A percentile compares a stretch with the other conserved stretches of the same genome.
These are phyloP conservation scores for Dactylellina leptospora DNA, from an alignment of 2,329 filamentous ascomycete genomes.

Conservation along the genomic window DNA sequence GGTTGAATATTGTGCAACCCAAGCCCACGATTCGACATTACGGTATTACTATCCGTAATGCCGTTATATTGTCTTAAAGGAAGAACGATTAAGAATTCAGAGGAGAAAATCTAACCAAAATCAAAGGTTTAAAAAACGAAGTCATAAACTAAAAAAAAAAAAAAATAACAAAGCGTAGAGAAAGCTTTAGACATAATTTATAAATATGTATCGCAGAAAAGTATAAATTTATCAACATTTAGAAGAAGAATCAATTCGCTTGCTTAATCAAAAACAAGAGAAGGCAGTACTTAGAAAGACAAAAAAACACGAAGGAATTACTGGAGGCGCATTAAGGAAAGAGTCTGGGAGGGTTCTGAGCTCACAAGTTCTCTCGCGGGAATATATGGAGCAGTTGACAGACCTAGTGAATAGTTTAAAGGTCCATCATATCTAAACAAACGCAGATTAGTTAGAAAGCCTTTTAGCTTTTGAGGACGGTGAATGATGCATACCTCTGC, in stretches of 20 bases:
- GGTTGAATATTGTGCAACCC: too few species aligned
- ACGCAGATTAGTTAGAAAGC: too few species aligned
- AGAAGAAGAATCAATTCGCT: background rate
- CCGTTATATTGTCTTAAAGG: too few species aligned
- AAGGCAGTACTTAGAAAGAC: background rate
- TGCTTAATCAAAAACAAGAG: background rate
- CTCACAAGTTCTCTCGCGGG: too few species aligned
- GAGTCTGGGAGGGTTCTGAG: too few species aligned
- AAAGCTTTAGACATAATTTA: background rate
- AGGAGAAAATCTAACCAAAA: background rate
- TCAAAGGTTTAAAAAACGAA: background rate
- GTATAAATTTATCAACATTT: background rate
- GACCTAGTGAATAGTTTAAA: constrained; percentile 2
- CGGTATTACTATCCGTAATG: too few species aligned
- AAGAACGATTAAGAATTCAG: constrained; percentile 10
- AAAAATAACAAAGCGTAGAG: background rate
- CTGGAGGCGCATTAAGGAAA: too few species aligned
- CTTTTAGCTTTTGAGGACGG: too few species aligned
- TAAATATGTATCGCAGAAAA: constrained; percentile 23
- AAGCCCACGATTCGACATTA: too few species aligned
- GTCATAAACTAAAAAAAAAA: too few species aligned
- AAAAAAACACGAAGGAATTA: too few species aligned
- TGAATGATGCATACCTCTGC: constrained; percentile 88
- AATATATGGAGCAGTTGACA: background rate
- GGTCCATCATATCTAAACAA: constrained; percentile 53